Percentiles rank a stretch among this genome's conserved stretches.
Conservation (phyloP, 305 asterid genomes). For the Stenogyne calaminthoides region DNA sequence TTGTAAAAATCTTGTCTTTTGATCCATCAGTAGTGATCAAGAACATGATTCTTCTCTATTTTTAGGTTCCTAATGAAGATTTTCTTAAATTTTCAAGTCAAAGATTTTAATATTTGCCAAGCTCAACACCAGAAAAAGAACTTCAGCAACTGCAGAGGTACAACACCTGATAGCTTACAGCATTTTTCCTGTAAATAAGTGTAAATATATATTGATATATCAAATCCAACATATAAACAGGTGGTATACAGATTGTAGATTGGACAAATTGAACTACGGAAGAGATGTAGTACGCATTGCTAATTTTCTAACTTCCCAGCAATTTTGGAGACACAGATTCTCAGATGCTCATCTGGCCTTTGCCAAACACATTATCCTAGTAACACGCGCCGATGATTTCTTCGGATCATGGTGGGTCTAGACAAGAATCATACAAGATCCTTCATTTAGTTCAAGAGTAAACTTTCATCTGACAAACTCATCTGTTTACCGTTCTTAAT, state of each 20-base stretch:
- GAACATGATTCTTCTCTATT: not conserved
- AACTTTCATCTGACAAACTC: not conserved
- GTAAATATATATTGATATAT: not conserved
- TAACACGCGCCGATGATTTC: conserved; percentile 38
- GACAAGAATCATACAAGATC: conserved; percentile 41
- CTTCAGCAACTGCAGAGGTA: conserved; percentile 44
- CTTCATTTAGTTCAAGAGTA: conserved; percentile 38
- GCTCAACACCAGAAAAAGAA: conserved; percentile 42
- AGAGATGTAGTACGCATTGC: conserved; percentile 16
- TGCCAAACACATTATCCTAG: conserved; percentile 31
- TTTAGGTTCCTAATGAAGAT: conserved; percentile 38
- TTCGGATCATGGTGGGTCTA: conserved; percentile 44
- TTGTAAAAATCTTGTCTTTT: not conserved
- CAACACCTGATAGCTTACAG: not conserved
- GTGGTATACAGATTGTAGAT: conserved; percentile 42
- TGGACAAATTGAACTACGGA: conserved; percentile 33
- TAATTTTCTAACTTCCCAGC: conserved; percentile 30
- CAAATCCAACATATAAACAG: conserved; percentile 17
- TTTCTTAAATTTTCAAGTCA: conserved; percentile 25
- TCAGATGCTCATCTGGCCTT: conserved; percentile 35
- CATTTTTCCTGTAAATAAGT: too few species aligned
- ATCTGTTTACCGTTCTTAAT: not conserved
- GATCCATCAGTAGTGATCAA: not conserved
- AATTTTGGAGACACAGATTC: conserved; percentile 33
- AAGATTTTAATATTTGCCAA: conserved; percentile 46